Percentiles rank a stretch among this genome's conserved stretches.
Evolutionary conservation across 345 rosid genomes (phyloP).

Genomic region (Brassica carinata): DNA sequence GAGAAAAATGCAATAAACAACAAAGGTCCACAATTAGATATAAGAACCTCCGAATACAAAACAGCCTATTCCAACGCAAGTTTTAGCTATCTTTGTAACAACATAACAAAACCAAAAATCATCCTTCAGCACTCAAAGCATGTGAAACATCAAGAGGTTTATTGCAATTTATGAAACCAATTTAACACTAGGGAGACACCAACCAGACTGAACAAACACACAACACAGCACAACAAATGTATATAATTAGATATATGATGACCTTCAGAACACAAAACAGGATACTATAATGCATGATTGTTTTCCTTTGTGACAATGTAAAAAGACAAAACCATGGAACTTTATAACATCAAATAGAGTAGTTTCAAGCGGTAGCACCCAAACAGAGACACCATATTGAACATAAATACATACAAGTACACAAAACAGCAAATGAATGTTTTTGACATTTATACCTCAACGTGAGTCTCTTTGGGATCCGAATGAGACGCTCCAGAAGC

Average conservation of each 20-base stretch:
- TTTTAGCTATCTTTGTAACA: no score
- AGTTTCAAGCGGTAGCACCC: neutral
- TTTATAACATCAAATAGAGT: neutral
- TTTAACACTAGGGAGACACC: no score
- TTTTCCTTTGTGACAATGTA: neutral
- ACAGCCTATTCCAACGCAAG: no score
- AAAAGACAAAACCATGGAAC: neutral
- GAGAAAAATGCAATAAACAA: no score
- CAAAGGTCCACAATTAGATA: no score
- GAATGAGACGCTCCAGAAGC: slow-evolving; percentile 36
- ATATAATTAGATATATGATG: neutral
- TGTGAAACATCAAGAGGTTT: no score
- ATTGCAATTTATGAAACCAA: no score
- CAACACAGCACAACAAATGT: no score
- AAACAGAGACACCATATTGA: neutral
- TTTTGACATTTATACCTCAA: slow-evolving; percentile 39
- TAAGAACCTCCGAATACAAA: no score
- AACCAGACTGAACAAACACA: no score
- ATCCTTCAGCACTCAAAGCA: no score
- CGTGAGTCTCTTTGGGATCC: slow-evolving; percentile 31
- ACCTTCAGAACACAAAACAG: neutral
- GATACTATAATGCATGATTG: neutral
- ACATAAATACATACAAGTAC: neutral
- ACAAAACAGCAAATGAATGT: neutral
- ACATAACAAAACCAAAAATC: no score